Base-by-base conservation (phyloP, 345 rosid species). In the Erysimum cheiranthoides region DNA sequence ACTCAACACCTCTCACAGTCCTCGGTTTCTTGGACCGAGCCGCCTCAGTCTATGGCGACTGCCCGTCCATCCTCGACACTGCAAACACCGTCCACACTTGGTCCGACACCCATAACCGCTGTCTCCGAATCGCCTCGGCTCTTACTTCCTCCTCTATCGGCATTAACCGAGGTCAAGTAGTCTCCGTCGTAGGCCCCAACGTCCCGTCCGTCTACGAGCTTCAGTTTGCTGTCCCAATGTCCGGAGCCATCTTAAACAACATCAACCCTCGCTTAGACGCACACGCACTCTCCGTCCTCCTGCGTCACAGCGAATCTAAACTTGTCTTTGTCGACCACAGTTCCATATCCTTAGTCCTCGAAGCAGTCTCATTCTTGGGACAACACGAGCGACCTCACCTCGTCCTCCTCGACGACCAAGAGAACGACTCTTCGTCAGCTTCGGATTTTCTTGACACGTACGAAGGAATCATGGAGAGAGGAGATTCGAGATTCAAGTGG, bases 91-190 rank as follows among this genome's bases (percentile, higher is more conserved):
- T 70, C 82, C 73, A 75, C 9, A 75, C 90, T 0, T 92, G 97
- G 97, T 82, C 93, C 1, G 79, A 88, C 50, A 92, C 96, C 57
- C 78, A 85, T 75, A 75, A 80, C 10, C 90, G 97, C 61, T 92
- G 93, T 68, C 89, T 90, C 81, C 86, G 69, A 25, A 56, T 92
- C 8, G 96, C 97, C 12, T 90, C 97, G 5, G 86, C 92, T 58
- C 85, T 92, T 16, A 65, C 87, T 1, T 82, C 89, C 27, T 46
- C 79, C 42, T 67, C 73, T 2, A 21, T 52, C 12, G 88, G 90
- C 46, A 78, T 86, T 74, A 34, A 66, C 12, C 68, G 51, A 0
- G 84, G 86, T 38, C 73, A 88, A 16, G 89, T 88, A 1, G 84
- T 88, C 34, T 86, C 90, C 52, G 88, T 86, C 5, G 57, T 88